These are phyloP conservation scores for Metarhizium brunneum DNA, from an alignment of 2,329 filamentous ascomycete genomes.

Conservation along the genomic window DNA sequence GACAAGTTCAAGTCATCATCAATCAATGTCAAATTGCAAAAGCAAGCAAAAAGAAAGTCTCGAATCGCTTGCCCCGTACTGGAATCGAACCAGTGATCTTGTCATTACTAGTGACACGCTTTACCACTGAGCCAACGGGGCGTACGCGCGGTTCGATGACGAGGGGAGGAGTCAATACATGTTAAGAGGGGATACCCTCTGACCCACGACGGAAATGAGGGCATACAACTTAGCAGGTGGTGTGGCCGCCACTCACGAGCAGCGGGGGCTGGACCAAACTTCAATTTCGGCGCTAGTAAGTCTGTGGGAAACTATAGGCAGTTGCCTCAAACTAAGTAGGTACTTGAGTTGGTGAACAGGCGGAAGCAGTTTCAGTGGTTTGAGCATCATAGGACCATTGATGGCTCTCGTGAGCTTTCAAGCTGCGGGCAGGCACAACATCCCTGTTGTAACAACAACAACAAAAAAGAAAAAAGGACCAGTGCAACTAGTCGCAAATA, in stretches of 20 bases:
- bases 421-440: not conserved
- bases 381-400: too few relatives aligned
- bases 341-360: too few relatives aligned
- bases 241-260: not conserved
- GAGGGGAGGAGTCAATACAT: not conserved
- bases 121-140: constrained; percentile 27
- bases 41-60: not conserved
- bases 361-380: too few relatives aligned
- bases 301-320: not conserved
- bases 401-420: too few relatives aligned
- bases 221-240: not conserved
- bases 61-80: constrained; percentile 17
- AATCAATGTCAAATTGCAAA: not conserved
- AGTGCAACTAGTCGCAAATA: not conserved
- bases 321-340: too few relatives aligned
- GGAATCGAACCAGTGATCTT: constrained; percentile 27
- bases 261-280: not conserved
- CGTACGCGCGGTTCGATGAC: constrained; percentile 1
- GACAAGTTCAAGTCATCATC: too few relatives aligned
- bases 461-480: too few relatives aligned
- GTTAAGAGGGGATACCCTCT: not conserved
- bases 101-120: constrained; percentile 28
- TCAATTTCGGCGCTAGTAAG: not conserved
- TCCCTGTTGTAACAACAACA: too few relatives aligned
- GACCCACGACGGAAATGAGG: not conserved